Evolutionary conservation across 2,329 filamentous ascomycete species (phyloP).

Genomic region (Stachybotrys elegans): DNA sequence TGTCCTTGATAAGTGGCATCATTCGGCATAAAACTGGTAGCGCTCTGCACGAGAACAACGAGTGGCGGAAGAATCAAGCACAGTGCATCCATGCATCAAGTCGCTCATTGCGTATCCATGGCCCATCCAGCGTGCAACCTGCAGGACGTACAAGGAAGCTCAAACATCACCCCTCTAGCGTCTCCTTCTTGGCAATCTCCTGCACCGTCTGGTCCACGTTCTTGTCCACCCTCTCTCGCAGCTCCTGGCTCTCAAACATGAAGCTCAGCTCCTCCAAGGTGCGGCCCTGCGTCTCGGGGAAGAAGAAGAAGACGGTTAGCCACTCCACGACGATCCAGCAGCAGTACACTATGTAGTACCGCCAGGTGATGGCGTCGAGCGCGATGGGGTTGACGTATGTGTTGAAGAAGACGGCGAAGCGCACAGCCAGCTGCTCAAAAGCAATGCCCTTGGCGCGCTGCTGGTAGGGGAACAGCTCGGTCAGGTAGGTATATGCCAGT

Average conservation of each 20-base stretch:
- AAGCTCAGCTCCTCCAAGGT: conserved; percentile 16
- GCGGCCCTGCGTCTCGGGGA: conserved; percentile 9
- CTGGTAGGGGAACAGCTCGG: conserved; percentile 16
- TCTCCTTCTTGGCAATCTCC: too few species aligned
- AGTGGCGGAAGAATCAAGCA: too few species aligned
- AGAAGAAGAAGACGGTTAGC: conserved; percentile 7
- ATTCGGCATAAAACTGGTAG: too few species aligned
- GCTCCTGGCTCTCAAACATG: conserved; percentile 8
- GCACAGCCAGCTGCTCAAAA: conserved; percentile 12
- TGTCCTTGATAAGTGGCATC: too few species aligned
- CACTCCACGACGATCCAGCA: conserved; percentile 6
- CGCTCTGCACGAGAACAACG: too few species aligned
- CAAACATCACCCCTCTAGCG: too few species aligned
- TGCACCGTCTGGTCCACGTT: neutral
- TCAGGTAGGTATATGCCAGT: conserved; percentile 27
- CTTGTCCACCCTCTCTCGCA: neutral
- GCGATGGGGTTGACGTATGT: conserved; percentile 17
- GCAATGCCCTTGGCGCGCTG: conserved; percentile 16
- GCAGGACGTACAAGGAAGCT: too few species aligned
- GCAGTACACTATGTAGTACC: conserved; percentile 13
- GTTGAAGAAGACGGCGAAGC: conserved; percentile 13
- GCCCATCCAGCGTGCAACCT: too few species aligned
- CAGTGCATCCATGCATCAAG: too few species aligned
- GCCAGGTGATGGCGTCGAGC: conserved; percentile 13
- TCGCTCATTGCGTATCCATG: too few species aligned